phyloP scores from a whole-genome alignment of 176 grass and related monocot genomes.

The Pharus latifolius region DNA sequence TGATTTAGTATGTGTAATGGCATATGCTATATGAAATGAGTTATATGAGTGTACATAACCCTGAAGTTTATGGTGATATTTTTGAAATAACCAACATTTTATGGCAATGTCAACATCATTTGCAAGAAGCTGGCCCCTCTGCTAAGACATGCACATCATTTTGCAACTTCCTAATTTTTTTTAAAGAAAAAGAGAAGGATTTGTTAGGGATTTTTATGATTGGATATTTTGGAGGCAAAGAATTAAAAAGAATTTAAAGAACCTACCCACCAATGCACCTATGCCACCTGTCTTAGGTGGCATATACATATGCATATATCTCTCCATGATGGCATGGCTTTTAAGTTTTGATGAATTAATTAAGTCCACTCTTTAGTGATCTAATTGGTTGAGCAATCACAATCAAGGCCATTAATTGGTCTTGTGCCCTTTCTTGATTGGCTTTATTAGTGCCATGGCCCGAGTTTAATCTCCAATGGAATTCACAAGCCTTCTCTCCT shows the following conservation, averaged over 20 bases:
- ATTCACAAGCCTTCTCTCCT: neutral
- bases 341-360: neutral
- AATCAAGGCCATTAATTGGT: neutral
- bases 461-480: neutral
- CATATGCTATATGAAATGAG: no score
- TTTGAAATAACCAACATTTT: no score
- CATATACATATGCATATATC: no score
- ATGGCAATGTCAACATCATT: neutral
- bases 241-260: neutral
- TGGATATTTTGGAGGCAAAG: neutral
- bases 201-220: neutral
- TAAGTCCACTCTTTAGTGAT: neutral
- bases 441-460: neutral
- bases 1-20: no score
- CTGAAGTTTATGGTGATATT: no score
- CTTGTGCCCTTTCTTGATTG: neutral
- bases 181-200: no score
- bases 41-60: no score
- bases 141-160: neutral
- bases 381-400: slow-evolving; percentile 17
- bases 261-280: neutral
- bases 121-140: neutral
- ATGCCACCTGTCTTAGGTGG: neutral
- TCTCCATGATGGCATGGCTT: no score
- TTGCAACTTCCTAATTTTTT: no score